phyloP scores from a whole-genome alignment of 2,329 filamentous ascomycete genomes.

The Rutstroemia sp. region DNA sequence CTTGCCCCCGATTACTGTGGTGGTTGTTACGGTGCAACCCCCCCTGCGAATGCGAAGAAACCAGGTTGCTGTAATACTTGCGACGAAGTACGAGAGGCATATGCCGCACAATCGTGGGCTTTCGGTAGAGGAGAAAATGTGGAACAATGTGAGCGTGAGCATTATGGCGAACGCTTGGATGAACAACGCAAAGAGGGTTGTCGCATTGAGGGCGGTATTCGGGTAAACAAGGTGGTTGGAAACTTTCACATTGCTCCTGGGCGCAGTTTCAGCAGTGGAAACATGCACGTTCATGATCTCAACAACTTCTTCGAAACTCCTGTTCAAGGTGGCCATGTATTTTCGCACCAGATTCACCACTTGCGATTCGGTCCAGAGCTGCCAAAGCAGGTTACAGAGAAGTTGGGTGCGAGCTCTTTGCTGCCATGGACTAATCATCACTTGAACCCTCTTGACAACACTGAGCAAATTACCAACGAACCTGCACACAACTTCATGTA shows the following conservation, averaged over 20 bases:
- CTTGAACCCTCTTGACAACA: conserved; percentile 80
- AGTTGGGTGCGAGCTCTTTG: conserved; percentile 44
- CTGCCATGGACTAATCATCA: conserved; percentile 81
- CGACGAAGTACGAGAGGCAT: conserved; percentile 92
- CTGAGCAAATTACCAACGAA: conserved; percentile 69
- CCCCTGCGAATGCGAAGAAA: conserved; percentile 67
- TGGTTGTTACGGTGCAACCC: conserved; percentile 77
- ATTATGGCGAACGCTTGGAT: conserved; percentile 84
- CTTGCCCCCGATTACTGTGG: conserved; percentile 91
- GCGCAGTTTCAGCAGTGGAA: conserved; percentile 90
- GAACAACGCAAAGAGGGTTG: conserved; percentile 87
- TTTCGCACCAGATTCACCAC: conserved; percentile 81
- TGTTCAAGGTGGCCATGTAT: conserved; percentile 67
- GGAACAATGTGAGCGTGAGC: conserved; percentile 91
- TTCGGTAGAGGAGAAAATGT: conserved; percentile 89
- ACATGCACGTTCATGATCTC: conserved; percentile 95
- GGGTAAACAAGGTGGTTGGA: conserved; percentile 96
- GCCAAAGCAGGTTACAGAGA: conserved; percentile 60
- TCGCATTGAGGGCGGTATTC: conserved; percentile 82
- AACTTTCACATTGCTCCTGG: conserved; percentile 98
- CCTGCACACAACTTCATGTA: conserved; percentile 97
- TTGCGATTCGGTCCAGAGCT: conserved; percentile 91
- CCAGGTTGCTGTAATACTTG: conserved; percentile 94
- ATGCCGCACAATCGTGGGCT: conserved; percentile 82
- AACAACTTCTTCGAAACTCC: conserved; percentile 85